Evolutionary conservation across 306 rosid genomes (phyloP), one percentile per base, ranked within the genome.

Genomic region (Pterocarpus santalinus): DNA sequence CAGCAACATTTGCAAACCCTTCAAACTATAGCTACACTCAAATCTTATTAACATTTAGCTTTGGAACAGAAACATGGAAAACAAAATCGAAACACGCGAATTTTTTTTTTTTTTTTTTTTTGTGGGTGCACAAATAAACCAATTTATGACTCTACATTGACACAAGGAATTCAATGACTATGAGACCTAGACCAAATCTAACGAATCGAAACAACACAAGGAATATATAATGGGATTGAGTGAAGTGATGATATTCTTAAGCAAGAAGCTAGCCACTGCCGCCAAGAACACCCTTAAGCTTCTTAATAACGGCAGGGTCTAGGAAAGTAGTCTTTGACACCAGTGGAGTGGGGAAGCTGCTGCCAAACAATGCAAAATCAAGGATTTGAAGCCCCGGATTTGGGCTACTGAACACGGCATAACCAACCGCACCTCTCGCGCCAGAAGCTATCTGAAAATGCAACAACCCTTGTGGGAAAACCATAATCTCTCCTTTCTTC

Each of bases 211-310:
- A 69, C 80, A 77, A 57, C 38, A 73, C 41, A 81, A 72, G 0
- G 61, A 16, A 55, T 12, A 5, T 39, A 39, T 3, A 68, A 67
- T 14, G 33, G 5, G 3, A 43, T 22, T 3, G 39, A 43, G 15
- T 11, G 39, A 38, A 49, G 16, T 11, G 38, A 73, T 28, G 44
- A 57, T 1, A 22, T 17, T 10, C n/a, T 39, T 30, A 56, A 52
- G 15, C 63, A 77, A 3, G 44, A 17, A 2, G 1, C 57, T 73
- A 84, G 3, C 87, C 87, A 53, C 81, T 84, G 6, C 98, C 97
- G 8, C 98, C 98, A 76, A 94, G 98, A 83, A 90, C 86, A 63
- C 53, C 83, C 94, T 94, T 94, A 16, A 94, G 93, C 90, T 94
- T 94, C 87, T 80, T 90, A 5, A 94, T 85, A 44, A 72, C 57